Evolutionary conservation across 805 yeast genomes (phyloP), one percentile per base, ranked within the genome.

Genomic region (Sporopachydermia quercuum): DNA sequence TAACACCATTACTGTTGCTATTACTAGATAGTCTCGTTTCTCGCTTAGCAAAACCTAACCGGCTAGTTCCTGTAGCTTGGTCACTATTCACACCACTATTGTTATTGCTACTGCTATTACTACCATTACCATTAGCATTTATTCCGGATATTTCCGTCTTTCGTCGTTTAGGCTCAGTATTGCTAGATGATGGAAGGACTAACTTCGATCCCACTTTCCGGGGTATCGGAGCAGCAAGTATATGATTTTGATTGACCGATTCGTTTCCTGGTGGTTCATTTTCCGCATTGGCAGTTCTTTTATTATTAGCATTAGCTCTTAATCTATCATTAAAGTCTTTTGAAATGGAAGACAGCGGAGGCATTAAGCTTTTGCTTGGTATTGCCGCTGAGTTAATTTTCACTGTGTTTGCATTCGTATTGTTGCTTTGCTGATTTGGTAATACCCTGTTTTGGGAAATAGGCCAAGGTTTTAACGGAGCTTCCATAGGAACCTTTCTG

Each of bases 71-170:
- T 34, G 48, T 52, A 4, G 45, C 14, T 37, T 50, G 44, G 6
- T 48, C 53, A 6, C 50, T 47, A 8, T 55, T 52, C n/a, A 48
- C 46, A 16, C 52, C 52, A 35, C 58, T 49, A 19, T 52, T 49
- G 18, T 40, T 30, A 38, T 43, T 14, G 43, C 44, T 40, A 48
- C 54, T 18, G 46, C 53, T 15, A 39, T 42, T 0, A 37, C 27
- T 14, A 43, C 48, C 34, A 49, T 23, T 15, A 35, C 46, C 2
- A 5, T 15, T 13, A 4, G 3, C 42, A 8, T 38, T 48, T 49
- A 2, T 16, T 30, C 46, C 39, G n/a, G n/a, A 52, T 44, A 37
- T 48, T 50, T 3, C 50, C 40, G 1, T 50, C 51, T 41, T 50
- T 47, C 37, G 49, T 53, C 41, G 50, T 48, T 18, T 45, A 43